A percentile compares a stretch with the other conserved stretches of the same genome.
phyloP scores from a whole-genome alignment of 768 basidiomycete genomes.

The Lentinula raphanica region DNA sequence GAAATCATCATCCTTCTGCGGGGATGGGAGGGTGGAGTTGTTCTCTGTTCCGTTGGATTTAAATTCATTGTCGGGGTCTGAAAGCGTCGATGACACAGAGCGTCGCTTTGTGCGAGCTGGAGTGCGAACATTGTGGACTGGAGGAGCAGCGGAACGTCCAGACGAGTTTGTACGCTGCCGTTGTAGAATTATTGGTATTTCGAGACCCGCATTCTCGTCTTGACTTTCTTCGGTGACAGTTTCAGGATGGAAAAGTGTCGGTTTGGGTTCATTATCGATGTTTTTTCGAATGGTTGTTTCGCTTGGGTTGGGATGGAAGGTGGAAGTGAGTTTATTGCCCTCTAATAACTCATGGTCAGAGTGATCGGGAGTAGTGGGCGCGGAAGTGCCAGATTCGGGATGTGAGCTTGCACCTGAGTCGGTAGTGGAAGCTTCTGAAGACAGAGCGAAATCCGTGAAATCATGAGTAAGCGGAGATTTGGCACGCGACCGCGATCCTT shows the following conservation, averaged over 20 bases:
- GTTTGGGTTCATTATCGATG: constrained; percentile 28
- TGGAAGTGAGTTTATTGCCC: constrained; percentile 19
- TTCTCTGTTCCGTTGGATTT: constrained; percentile 48
- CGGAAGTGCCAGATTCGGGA: constrained; percentile 35
- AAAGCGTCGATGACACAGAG: constrained; percentile 85
- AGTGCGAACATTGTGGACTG: constrained; percentile 69
- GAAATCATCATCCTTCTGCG: constrained; percentile 26
- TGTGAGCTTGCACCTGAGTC: constrained; percentile 36
- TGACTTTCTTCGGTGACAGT: constrained; percentile 51
- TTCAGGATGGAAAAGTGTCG: constrained; percentile 37
- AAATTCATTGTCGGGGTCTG: constrained; percentile 35
- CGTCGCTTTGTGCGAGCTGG: constrained; percentile 94
- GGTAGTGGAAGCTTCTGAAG: constrained; percentile 47
- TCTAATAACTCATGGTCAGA: constrained; percentile 38
- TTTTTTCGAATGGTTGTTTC: constrained; percentile 55
- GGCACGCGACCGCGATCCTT: constrained; percentile 2
- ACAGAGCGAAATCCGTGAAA: constrained; percentile 29
- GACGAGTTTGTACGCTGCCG: constrained; percentile 21
- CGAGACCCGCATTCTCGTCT: constrained; percentile 17
- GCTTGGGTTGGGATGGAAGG: constrained; percentile 48
- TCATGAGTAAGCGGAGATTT: constrained; percentile 8
- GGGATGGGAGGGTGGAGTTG: constrained; percentile 29
- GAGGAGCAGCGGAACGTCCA: constrained; percentile 38
- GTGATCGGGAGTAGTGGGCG: constrained; percentile 57
- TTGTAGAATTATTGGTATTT: constrained; percentile 21